These are phyloP conservation scores for Setaria viridis DNA, from an alignment of 202 grass and related monocot species.

Conservation along the genomic window DNA sequence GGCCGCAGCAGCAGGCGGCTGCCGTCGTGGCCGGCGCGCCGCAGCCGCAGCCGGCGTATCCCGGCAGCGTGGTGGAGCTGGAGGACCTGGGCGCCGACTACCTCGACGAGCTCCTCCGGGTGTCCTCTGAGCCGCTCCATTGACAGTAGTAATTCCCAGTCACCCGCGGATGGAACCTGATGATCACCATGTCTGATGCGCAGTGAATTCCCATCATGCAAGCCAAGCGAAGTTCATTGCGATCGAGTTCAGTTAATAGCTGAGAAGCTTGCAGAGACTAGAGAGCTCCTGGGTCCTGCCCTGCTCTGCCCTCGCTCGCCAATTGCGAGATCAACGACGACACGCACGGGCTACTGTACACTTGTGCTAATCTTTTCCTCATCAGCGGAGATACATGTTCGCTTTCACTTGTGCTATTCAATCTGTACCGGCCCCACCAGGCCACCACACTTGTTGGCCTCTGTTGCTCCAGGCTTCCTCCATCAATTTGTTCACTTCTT, in stretches of 20 bases:
- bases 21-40: not conserved
- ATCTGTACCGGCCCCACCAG: not conserved
- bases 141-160: not conserved
- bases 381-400: not conserved
- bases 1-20: not conserved
- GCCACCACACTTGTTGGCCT: not conserved
- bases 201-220: not conserved
- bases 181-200: not conserved
- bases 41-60: not conserved
- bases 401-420: not conserved
- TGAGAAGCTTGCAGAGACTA: not conserved
- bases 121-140: constrained; percentile 20
- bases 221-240: not conserved
- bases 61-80: constrained; percentile 58
- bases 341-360: not conserved
- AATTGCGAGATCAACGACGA: constrained; percentile 16
- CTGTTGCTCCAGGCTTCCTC: not conserved
- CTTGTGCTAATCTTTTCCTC: not conserved
- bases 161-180: not conserved
- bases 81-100: constrained; percentile 78
- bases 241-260: not conserved
- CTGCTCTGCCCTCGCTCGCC: constrained; percentile 4
- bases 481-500: not conserved
- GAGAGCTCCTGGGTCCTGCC: not conserved
- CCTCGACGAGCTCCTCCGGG: constrained; percentile 77